These are phyloP conservation scores for Xylaria telfairii DNA, from an alignment of 495 filamentous ascomycete genomes.

Conservation along the genomic window DNA sequence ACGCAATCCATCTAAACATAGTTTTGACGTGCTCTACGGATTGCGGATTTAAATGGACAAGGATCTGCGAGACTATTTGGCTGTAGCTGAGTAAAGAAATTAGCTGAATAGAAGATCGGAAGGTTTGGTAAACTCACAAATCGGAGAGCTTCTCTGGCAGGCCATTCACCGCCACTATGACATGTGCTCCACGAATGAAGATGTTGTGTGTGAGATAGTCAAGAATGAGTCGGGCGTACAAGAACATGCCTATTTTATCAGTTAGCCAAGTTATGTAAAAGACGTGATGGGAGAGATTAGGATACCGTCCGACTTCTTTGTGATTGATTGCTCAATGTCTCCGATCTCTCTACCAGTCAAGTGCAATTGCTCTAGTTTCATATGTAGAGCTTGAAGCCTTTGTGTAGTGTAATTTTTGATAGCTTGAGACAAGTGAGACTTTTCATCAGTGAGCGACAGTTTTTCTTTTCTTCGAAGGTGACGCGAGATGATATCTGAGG, in stretches of 20 bases:
- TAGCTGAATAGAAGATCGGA: not conserved
- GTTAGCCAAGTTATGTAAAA: not conserved
- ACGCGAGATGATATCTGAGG: not conserved
- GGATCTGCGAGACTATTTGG: not conserved
- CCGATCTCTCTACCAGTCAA: not conserved
- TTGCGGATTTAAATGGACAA: not conserved
- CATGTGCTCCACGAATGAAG: not conserved
- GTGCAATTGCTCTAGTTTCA: not conserved
- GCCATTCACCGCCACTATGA: not conserved
- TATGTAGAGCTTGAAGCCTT: not conserved
- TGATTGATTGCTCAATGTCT: not conserved
- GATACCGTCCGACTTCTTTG: not conserved
- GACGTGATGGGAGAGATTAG: not conserved
- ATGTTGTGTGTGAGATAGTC: conserved; percentile 2
- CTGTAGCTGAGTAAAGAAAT: not conserved
- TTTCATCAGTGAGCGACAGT: not conserved
- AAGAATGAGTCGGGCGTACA: conserved; percentile 3
- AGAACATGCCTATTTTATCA: not conserved
- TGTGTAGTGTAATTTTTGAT: not conserved
- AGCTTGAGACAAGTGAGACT: not conserved
- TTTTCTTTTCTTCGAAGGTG: not conserved
- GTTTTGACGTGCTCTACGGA: not conserved
- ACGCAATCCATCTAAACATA: not conserved
- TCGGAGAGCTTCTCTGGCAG: not conserved
- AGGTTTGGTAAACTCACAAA: not conserved